Percentiles rank a stretch among this genome's conserved stretches.
Conservation (phyloP, 2,329 filamentous ascomycete species). For the Epichloe elymi region DNA sequence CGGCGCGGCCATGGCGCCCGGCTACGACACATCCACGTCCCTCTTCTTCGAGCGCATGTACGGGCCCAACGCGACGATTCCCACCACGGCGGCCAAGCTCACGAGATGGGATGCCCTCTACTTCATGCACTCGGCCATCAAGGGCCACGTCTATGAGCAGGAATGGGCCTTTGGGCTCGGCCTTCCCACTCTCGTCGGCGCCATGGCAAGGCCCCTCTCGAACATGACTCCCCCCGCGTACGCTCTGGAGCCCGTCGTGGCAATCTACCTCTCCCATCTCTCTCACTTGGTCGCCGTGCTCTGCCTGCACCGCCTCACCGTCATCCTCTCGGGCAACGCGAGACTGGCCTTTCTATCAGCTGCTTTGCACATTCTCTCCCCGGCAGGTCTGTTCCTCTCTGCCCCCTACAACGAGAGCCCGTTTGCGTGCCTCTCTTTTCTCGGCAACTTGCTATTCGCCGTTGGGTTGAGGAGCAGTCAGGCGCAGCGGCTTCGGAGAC, state of each 20-base stretch:
- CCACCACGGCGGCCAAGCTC: constrained; percentile 41
- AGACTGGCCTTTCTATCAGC: constrained; percentile 56
- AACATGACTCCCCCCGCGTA: constrained; percentile 11
- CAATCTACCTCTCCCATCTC: constrained; percentile 54
- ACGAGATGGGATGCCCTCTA: constrained; percentile 76
- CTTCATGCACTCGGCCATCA: constrained; percentile 48
- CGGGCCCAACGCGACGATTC: constrained; percentile 23
- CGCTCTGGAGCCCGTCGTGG: constrained; percentile 35
- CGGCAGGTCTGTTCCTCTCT: constrained; percentile 79
- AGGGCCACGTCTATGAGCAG: constrained; percentile 63
- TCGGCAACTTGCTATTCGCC: constrained; percentile 58
- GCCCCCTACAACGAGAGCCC: constrained; percentile 74
- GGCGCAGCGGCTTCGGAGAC: constrained; percentile 17
- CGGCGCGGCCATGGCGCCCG: constrained; percentile 37
- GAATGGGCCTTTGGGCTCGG: constrained; percentile 66
- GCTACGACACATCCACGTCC: constrained; percentile 69
- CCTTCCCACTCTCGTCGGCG: constrained; percentile 30
- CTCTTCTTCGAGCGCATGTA: constrained; percentile 26
- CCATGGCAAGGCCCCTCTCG: constrained; percentile 14
- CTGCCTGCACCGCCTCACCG: constrained; percentile 54
- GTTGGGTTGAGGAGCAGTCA: constrained; percentile 23
- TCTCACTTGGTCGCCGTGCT: constrained; percentile 67
- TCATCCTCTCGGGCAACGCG: constrained; percentile 36
- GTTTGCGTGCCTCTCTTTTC: constrained; percentile 66
- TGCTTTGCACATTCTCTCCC: constrained; percentile 67